A percentile compares a stretch with the other conserved stretches of the same genome.
Evolutionary conservation across 306 rosid species (phyloP).

Genomic region (Begonia fuchsioides): DNA sequence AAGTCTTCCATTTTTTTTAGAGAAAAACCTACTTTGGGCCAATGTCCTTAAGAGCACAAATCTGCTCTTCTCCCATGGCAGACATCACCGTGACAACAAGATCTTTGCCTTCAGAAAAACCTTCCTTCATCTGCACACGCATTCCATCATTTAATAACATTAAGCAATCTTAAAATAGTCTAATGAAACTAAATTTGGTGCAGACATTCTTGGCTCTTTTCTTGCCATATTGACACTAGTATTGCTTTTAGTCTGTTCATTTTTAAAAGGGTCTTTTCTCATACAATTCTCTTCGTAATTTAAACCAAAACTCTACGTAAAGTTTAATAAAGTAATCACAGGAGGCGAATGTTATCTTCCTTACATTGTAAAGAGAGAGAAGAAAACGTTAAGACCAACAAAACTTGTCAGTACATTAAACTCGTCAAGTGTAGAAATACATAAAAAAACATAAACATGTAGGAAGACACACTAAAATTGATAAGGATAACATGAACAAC

Average conservation of each 20-base stretch:
- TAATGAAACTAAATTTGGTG: no score
- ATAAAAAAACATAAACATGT: neutral
- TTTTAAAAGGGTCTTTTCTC: no score
- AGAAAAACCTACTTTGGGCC: slow-evolving; percentile 39
- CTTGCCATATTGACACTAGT: no score
- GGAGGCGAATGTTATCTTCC: no score
- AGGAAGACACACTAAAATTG: neutral
- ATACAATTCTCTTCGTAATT: no score
- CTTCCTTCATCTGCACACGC: slow-evolving; percentile 50
- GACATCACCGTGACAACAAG: slow-evolving; percentile 69
- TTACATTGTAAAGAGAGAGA: neutral
- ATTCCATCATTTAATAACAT: neutral
- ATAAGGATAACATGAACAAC: no score
- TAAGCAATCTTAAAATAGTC: no score
- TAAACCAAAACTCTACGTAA: no score
- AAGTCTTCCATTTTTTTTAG: slow-evolving; percentile 5
- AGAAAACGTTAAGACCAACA: no score
- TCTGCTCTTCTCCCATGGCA: slow-evolving; percentile 82
- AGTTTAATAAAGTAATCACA: no score
- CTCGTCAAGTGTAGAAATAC: neutral
- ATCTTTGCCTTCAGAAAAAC: slow-evolving; percentile 59
- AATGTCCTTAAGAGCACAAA: slow-evolving; percentile 59
- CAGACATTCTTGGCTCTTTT: no score
- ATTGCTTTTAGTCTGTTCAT: no score
- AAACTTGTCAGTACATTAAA: neutral